These are phyloP conservation scores for Alternaria longipes DNA, from an alignment of 2,329 filamentous ascomycete species.

Conservation along the genomic window DNA sequence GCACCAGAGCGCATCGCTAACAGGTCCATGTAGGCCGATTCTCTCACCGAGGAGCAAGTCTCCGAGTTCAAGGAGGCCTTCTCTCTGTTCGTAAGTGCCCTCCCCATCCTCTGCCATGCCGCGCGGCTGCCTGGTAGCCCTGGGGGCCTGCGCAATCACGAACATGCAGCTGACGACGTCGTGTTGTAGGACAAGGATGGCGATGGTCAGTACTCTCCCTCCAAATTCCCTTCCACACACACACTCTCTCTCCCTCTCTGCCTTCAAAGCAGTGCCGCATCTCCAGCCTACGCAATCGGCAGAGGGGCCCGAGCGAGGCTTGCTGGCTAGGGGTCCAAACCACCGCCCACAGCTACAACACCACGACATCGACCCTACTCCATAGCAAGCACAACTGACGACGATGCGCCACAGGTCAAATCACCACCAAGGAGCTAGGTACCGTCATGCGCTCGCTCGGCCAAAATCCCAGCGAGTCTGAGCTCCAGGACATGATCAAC, in stretches of 20 bases:
- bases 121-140: constrained; percentile 38
- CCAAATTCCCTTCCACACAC: constrained; percentile 1
- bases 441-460: constrained; percentile 71
- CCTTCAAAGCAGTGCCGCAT: neutral
- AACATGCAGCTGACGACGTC: constrained; percentile 35
- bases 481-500: constrained; percentile 73
- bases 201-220: constrained; percentile 58
- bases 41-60: constrained; percentile 99
- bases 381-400: constrained; percentile 31
- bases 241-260: neutral
- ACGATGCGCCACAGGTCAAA: constrained; percentile 60
- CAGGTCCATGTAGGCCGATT: constrained; percentile 76
- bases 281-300: neutral
- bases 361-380: no score
- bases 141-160: neutral
- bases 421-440: constrained; percentile 70
- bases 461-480: constrained; percentile 68
- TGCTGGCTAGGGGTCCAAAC: constrained; percentile 7
- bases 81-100: constrained; percentile 92
- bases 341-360: neutral
- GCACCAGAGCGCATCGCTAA: constrained; percentile 33
- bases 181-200: constrained; percentile 65
- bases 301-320: neutral
- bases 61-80: constrained; percentile 99
- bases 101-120: constrained; percentile 5